phyloP scores from a whole-genome alignment of 164 flowering plant genomes.

The Berberis vulgaris region DNA sequence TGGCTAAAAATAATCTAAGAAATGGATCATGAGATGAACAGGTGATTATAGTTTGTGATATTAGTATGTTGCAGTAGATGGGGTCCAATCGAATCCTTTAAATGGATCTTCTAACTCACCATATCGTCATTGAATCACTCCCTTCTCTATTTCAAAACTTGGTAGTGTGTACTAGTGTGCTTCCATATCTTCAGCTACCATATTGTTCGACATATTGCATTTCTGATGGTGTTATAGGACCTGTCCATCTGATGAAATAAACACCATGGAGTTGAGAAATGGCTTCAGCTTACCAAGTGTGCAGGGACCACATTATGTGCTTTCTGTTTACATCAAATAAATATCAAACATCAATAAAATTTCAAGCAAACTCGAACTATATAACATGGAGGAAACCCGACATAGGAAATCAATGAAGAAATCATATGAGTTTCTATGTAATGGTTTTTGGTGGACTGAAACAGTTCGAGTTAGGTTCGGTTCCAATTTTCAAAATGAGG shows the following conservation, averaged over 20 bases:
- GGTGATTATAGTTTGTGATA: too few species aligned
- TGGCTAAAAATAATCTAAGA: too few species aligned
- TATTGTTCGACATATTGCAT: slow-evolving; percentile 73
- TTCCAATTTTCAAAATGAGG: too few species aligned
- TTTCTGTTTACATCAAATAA: slow-evolving; percentile 32
- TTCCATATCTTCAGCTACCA: slow-evolving; percentile 3
- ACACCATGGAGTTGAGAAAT: slow-evolving; percentile 72
- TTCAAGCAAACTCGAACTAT: neutral
- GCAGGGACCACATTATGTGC: slow-evolving; percentile 58
- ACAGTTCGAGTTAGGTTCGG: too few species aligned
- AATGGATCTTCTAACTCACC: too few species aligned
- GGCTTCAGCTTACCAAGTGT: slow-evolving; percentile 68
- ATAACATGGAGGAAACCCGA: neutral
- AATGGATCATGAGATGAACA: too few species aligned
- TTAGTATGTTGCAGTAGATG: too few species aligned
- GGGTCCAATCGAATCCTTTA: too few species aligned
- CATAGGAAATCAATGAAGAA: neutral
- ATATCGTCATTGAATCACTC: too few species aligned
- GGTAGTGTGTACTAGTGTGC: too few species aligned
- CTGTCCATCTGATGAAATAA: slow-evolving; percentile 69
- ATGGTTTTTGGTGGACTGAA: too few species aligned
- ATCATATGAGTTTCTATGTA: slow-evolving; percentile 3
- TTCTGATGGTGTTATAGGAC: slow-evolving; percentile 72
- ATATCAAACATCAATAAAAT: neutral
- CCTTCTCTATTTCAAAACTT: too few species aligned